These are phyloP conservation scores for Comarum palustre DNA, from an alignment of 306 rosid species.

Conservation along the genomic window DNA sequence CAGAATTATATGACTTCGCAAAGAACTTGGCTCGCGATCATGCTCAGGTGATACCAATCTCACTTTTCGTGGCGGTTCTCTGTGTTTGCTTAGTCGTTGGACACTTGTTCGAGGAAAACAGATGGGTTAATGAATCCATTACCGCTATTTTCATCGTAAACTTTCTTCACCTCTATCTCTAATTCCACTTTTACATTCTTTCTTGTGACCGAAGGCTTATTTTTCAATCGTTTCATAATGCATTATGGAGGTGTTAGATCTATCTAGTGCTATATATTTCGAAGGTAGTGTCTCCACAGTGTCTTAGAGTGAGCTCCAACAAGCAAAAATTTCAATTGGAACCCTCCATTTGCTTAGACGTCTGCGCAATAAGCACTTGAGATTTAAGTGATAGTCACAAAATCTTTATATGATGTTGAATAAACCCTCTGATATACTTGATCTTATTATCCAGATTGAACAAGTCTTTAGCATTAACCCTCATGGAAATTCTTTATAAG, in stretches of 20 bases:
- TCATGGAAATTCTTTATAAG: not conserved
- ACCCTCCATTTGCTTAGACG: not conserved
- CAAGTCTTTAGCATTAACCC: not conserved
- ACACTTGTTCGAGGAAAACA: constrained; percentile 66
- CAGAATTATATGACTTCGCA: constrained; percentile 12
- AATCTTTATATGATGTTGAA: not conserved
- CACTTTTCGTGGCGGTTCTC: constrained; percentile 72
- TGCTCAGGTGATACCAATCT: constrained; percentile 57
- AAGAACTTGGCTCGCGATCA: constrained; percentile 50
- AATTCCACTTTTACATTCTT: not conserved
- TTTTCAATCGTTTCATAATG: not conserved
- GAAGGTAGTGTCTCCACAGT: not conserved
- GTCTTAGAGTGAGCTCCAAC: not conserved
- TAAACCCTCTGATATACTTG: not conserved
- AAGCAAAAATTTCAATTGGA: not conserved
- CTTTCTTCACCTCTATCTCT: not conserved
- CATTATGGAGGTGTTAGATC: not conserved
- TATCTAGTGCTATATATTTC: not conserved
- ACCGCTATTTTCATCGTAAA: constrained; percentile 70
- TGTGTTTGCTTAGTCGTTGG: constrained; percentile 70
- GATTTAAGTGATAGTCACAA: not conserved
- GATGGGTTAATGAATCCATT: constrained; percentile 89
- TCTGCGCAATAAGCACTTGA: not conserved
- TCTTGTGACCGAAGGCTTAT: not conserved
- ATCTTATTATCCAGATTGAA: not conserved